Evolutionary conservation across 2,329 filamentous ascomycete genomes (phyloP).

Genomic region (Fusarium aywerte): DNA sequence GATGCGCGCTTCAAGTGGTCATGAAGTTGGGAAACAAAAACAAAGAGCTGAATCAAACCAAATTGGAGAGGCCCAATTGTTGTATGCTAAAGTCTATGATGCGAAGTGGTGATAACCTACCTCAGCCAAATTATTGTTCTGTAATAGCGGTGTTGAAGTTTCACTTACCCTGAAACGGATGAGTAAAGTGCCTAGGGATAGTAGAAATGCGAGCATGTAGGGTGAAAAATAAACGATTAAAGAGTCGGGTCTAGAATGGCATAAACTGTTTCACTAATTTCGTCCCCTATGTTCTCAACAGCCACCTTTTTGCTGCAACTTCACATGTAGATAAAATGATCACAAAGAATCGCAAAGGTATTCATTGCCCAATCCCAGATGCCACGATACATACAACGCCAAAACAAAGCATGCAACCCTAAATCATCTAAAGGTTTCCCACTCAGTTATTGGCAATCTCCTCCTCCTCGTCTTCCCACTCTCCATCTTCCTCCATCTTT

Average conservation of each 20-base stretch:
- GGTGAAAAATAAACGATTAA: too few relatives aligned
- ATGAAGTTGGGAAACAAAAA: neutral
- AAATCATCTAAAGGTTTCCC: slow-evolving; percentile 9
- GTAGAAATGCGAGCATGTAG: too few relatives aligned
- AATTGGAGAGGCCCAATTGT: neutral
- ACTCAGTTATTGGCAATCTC: slow-evolving; percentile 51
- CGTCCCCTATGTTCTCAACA: neutral
- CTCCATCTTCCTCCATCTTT: slow-evolving; percentile 60
- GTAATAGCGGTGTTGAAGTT: neutral
- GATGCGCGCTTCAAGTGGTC: neutral
- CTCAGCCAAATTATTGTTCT: neutral
- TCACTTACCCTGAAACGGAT: slow-evolving; percentile 1
- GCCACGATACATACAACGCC: slow-evolving; percentile 43
- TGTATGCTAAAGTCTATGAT: neutral
- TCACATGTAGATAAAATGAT: neutral
- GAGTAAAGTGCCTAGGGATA: neutral
- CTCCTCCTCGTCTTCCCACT: slow-evolving; percentile 64
- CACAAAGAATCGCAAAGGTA: slow-evolving; percentile 35
- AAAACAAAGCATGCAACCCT: slow-evolving; percentile 33
- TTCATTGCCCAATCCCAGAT: slow-evolving; percentile 43
- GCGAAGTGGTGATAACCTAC: neutral
- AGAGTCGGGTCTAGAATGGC: too few relatives aligned
- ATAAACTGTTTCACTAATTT: too few relatives aligned
- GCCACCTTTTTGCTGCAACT: too few relatives aligned
- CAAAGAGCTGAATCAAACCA: neutral